Conservation (phyloP, 352 stramenopile species). For the Phytophthora ohioensis region DNA sequence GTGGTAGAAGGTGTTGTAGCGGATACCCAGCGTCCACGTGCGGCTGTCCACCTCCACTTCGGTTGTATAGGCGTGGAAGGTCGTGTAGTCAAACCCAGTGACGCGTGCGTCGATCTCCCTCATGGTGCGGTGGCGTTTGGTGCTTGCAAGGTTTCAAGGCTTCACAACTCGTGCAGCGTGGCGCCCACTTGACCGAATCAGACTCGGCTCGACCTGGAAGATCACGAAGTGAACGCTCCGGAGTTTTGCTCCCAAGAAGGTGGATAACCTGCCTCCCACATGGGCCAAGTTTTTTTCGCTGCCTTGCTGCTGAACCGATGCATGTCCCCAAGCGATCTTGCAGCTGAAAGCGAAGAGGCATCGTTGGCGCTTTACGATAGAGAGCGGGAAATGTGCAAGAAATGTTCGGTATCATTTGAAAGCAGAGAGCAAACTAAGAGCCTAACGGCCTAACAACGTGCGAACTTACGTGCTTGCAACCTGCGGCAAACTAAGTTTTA, state of each 20-base stretch:
- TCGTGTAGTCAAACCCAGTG: slow-evolving; percentile 53
- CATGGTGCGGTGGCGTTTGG: slow-evolving; percentile 10
- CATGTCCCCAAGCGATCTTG: slow-evolving; percentile 9
- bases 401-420: neutral
- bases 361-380: slow-evolving; percentile 1
- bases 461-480: too few relatives aligned
- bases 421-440: too few relatives aligned
- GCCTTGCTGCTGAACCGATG: slow-evolving; percentile 13
- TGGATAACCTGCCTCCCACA: slow-evolving; percentile 7
- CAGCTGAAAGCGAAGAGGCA: slow-evolving; percentile 22
- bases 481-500: too few relatives aligned
- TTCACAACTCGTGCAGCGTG: neutral
- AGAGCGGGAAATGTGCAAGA: neutral
- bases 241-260: slow-evolving; percentile 1
- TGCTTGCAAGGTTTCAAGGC: neutral
- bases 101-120: slow-evolving; percentile 51
- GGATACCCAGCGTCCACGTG: slow-evolving; percentile 59
- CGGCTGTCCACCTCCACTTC: slow-evolving; percentile 52
- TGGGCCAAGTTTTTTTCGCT: slow-evolving; percentile 13
- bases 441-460: too few relatives aligned
- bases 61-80: slow-evolving; percentile 57
- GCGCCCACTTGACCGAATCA: slow-evolving; percentile 1
- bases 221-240: slow-evolving; percentile 31
- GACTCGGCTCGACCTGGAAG: slow-evolving; percentile 4
- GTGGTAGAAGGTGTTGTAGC: slow-evolving; percentile 71